A percentile compares a stretch with the other conserved stretches of the same genome.
These are phyloP conservation scores for Castanea sativa DNA, from an alignment of 306 rosid genomes.

Conservation along the genomic window DNA sequence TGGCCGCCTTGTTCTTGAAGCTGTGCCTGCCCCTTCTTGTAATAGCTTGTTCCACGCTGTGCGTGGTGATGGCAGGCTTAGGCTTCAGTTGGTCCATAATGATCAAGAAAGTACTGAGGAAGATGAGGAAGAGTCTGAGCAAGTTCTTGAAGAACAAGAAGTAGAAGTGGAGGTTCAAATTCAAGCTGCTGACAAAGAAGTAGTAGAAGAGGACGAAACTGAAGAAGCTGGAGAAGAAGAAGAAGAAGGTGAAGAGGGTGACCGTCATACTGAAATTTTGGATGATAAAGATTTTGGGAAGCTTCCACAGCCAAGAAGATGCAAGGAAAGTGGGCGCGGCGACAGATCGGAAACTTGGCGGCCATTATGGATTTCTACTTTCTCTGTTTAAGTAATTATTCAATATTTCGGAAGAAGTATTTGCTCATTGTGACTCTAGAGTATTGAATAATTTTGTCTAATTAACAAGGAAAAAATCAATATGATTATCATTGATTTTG, in stretches of 20 bases:
- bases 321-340: conserved; percentile 61
- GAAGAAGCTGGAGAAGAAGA: not conserved
- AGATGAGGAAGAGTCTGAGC: conserved; percentile 11
- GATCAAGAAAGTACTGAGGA: conserved; percentile 1
- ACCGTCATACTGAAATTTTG: not conserved
- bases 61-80: conserved; percentile 64
- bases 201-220: not conserved
- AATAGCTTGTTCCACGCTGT: conserved; percentile 45
- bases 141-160: not conserved
- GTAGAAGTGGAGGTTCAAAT: conserved; percentile 17
- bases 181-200: not conserved
- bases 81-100: conserved; percentile 30
- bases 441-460: not conserved
- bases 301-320: conserved; percentile 47
- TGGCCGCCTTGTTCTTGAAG: conserved; percentile 74
- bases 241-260: not conserved
- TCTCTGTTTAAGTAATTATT: not conserved
- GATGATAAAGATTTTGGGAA: conserved; percentile 27
- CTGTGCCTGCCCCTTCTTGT: conserved; percentile 32
- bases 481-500: not conserved
- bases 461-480: not conserved
- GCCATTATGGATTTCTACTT: conserved; percentile 49
- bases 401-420: too few species aligned
- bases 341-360: conserved; percentile 37
- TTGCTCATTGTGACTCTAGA: too few species aligned